A percentile compares a stretch with the other conserved stretches of the same genome.
phyloP scores from a whole-genome alignment of 352 stramenopile genomes.

The Phytophthora ramorum region DNA sequence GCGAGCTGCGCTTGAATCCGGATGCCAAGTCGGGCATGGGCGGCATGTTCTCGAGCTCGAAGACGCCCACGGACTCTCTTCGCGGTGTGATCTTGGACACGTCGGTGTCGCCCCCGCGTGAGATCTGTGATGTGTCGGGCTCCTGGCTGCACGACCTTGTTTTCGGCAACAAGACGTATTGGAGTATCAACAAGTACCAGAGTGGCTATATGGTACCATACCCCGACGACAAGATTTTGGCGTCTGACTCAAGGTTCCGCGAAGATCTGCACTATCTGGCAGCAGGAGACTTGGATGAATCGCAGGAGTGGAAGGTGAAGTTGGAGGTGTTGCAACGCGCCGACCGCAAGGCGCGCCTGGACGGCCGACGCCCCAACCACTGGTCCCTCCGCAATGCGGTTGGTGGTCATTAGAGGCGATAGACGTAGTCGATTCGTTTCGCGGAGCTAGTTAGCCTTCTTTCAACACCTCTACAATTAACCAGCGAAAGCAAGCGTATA shows the following conservation, averaged over 20 bases:
- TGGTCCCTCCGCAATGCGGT: conserved; percentile 63
- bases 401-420: conserved; percentile 45
- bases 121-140: conserved; percentile 76
- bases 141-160: conserved; percentile 85
- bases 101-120: conserved; percentile 46
- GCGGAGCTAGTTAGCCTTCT: conserved; percentile 12
- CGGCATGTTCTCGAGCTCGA: conserved; percentile 81
- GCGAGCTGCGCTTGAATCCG: conserved; percentile 83
- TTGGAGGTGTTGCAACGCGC: conserved; percentile 82
- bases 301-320: conserved; percentile 87
- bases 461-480: conserved; percentile 15
- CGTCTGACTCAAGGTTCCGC: conserved; percentile 75
- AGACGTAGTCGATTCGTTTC: conserved; percentile 18
- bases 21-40: conserved; percentile 90
- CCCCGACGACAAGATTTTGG: conserved; percentile 64
- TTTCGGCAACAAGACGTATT: conserved; percentile 76
- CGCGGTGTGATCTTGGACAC: conserved; percentile 77
- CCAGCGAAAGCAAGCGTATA: conserved; percentile 23
- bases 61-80: conserved; percentile 80
- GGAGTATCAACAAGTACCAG: conserved; percentile 64
- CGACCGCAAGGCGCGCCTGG: conserved; percentile 78
- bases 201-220: conserved; percentile 71
- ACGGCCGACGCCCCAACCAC: conserved; percentile 79
- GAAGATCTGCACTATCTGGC: conserved; percentile 79
- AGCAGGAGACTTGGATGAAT: conserved; percentile 72